Evolutionary conservation across 495 filamentous ascomycete genomes (phyloP).

Genomic region (Usnea hakonensis): DNA sequence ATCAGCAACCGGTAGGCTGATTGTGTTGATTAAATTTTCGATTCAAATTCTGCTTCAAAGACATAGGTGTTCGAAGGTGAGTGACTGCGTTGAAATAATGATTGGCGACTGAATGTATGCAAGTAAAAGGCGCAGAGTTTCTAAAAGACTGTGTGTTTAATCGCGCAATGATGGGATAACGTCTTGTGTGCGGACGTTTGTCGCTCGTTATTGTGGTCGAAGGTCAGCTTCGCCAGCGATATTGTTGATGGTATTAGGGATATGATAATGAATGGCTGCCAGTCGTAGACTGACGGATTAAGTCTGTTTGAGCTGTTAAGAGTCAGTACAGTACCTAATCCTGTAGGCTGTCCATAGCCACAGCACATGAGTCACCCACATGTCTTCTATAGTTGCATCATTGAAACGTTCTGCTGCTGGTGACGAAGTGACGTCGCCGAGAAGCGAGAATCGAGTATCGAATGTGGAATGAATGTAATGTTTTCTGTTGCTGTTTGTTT

Average conservation of each 20-base stretch:
- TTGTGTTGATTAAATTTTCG: slow-evolving; percentile 6
- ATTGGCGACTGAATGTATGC: not conserved
- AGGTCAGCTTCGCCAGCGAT: slow-evolving; percentile 22
- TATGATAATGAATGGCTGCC: slow-evolving; percentile 20
- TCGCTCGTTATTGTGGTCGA: slow-evolving; percentile 23
- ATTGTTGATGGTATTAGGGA: slow-evolving; percentile 4
- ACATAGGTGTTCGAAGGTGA: slow-evolving; percentile 1
- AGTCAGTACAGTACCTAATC: slow-evolving; percentile 6
- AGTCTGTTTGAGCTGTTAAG: slow-evolving; percentile 10
- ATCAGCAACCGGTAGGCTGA: slow-evolving; percentile 8
- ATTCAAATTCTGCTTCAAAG: slow-evolving; percentile 6
- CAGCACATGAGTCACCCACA: not conserved
- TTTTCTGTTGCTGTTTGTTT: slow-evolving; percentile 7
- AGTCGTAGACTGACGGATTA: slow-evolving; percentile 23
- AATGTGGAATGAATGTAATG: slow-evolving; percentile 2
- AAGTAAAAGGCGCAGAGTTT: not conserved
- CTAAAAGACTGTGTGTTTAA: slow-evolving; percentile 10
- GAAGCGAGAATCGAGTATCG: not conserved
- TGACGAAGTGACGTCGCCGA: not conserved
- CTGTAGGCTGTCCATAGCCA: not conserved
- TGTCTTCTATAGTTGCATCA: slow-evolving; percentile 14
- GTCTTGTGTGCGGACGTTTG: slow-evolving; percentile 24
- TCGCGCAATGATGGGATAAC: slow-evolving; percentile 9
- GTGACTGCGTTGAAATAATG: not conserved
- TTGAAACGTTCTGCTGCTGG: not conserved